phyloP scores from a whole-genome alignment of 805 yeast species.

The Saturnispora sanitii region DNA sequence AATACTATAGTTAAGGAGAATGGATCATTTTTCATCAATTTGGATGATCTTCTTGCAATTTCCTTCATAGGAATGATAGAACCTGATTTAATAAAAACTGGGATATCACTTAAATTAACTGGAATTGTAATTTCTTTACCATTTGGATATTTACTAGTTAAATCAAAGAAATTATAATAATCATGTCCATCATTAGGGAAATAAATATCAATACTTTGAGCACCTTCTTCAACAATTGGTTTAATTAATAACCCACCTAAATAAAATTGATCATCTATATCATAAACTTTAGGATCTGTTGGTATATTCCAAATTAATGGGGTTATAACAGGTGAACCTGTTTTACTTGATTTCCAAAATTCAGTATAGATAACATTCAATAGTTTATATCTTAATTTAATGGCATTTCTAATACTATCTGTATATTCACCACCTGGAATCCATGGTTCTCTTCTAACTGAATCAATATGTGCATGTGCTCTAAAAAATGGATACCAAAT shows the following conservation, averaged over 20 bases:
- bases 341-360: constrained; percentile 51
- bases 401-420: constrained; percentile 55
- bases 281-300: constrained; percentile 36
- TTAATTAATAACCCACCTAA: constrained; percentile 65
- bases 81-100: constrained; percentile 74
- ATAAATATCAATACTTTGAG: constrained; percentile 31
- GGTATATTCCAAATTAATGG: constrained; percentile 57
- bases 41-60: constrained; percentile 71
- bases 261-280: constrained; percentile 75
- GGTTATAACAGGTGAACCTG: constrained; percentile 61
- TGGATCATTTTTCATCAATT: constrained; percentile 69
- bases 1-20: constrained; percentile 63
- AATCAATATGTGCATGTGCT: constrained; percentile 93
- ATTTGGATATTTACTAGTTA: constrained; percentile 24
- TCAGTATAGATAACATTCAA: constrained; percentile 75
- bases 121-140: constrained; percentile 32
- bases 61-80: constrained; percentile 57
- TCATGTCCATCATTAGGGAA: constrained; percentile 43
- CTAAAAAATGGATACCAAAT: constrained; percentile 94
- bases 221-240: constrained; percentile 61
- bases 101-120: constrained; percentile 51
- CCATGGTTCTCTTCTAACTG: constrained; percentile 91
- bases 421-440: constrained; percentile 68
- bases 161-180: constrained; percentile 43
- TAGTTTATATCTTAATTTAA: constrained; percentile 62